phyloP scores from a whole-genome alignment of 306 rosid genomes.

The Crataegus laevigata region DNA sequence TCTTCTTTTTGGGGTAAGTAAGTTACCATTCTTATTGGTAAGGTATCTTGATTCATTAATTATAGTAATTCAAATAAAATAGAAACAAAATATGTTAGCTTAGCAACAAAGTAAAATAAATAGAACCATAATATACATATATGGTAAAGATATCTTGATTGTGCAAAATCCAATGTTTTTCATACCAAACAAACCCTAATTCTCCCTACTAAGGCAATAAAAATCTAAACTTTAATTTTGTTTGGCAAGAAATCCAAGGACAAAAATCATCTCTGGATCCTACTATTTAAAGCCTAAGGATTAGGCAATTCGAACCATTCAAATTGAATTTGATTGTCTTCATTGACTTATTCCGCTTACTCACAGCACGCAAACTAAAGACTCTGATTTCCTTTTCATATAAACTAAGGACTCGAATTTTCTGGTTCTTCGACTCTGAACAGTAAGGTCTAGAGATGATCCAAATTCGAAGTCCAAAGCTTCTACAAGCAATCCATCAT shows the following conservation, averaged over 20 bases:
- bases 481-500: neutral
- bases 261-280: too few relatives aligned
- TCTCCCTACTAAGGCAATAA: neutral
- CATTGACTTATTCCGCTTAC: too few relatives aligned
- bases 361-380: too few relatives aligned
- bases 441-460: too few relatives aligned
- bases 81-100: neutral
- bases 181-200: neutral
- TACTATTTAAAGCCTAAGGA: too few relatives aligned
- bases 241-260: neutral
- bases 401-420: too few relatives aligned
- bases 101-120: neutral
- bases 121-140: neutral
- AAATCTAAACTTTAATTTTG: neutral
- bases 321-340: too few relatives aligned
- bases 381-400: fast-evolving
- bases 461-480: neutral
- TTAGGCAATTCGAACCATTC: too few relatives aligned
- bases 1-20: neutral
- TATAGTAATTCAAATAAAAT: neutral
- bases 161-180: neutral
- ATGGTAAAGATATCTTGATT: neutral
- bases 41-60: neutral
- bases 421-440: fast-evolving
- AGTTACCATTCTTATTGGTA: neutral